phyloP scores from a whole-genome alignment of 169 alveolate species.

The Plasmodium vivax region DNA sequence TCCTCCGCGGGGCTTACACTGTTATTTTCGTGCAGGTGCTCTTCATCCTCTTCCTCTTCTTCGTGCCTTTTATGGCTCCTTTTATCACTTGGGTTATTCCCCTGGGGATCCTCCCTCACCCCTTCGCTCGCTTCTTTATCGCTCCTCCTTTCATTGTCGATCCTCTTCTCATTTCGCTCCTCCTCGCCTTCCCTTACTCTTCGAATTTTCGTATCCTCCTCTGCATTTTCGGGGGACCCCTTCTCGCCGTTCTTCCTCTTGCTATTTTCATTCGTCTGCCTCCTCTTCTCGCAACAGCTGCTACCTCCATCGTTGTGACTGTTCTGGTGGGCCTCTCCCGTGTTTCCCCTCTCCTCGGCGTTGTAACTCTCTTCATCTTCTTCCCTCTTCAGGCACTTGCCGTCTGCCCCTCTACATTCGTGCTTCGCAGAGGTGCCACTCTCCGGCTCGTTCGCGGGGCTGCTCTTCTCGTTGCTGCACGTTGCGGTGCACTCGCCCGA shows the following conservation, averaged over 20 bases:
- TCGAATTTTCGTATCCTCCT: conserved; percentile 25
- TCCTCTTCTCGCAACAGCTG: neutral
- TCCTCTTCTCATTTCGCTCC: neutral
- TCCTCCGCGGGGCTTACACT: neutral
- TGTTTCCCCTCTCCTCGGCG: neutral
- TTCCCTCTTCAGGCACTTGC: neutral
- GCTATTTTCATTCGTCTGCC: neutral
- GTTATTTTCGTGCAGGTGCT: neutral
- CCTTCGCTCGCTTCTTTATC: neutral
- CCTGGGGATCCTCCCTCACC: neutral
- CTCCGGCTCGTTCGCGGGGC: neutral
- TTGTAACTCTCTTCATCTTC: conserved; percentile 2
- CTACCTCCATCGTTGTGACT: neutral
- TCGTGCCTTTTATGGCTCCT: neutral
- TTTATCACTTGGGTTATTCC: neutral
- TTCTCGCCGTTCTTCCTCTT: conserved; percentile 23
- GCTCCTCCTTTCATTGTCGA: neutral
- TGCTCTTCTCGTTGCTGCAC: neutral
- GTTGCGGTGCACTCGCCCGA: conserved; percentile 5
- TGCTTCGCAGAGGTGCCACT: neutral
- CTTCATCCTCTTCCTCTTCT: neutral
- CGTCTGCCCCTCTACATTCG: neutral
- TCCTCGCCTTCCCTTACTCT: conserved; percentile 19
- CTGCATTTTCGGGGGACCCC: neutral
- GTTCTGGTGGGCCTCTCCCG: neutral